Conservation (phyloP, 2,329 filamentous ascomycete species). For the Apiospora marii region DNA sequence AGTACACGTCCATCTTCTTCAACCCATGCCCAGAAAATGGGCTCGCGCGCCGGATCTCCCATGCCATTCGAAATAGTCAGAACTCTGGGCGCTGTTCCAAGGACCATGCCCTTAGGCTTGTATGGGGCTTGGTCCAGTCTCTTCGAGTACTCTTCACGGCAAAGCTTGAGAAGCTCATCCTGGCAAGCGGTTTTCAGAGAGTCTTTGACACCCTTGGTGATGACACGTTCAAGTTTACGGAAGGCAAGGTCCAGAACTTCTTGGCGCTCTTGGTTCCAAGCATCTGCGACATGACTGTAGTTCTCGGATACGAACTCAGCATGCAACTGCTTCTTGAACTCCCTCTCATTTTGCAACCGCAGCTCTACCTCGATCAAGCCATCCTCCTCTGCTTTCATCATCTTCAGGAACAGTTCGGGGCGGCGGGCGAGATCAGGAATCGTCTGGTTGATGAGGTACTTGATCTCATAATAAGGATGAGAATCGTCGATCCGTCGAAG, state of each 20-base stretch:
- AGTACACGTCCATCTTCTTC: slow-evolving; percentile 90
- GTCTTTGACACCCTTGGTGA: slow-evolving; percentile 93
- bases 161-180: slow-evolving; percentile 86
- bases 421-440: slow-evolving; percentile 81
- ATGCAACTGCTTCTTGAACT: slow-evolving; percentile 80
- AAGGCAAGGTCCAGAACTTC: slow-evolving; percentile 86
- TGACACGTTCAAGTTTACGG: slow-evolving; percentile 80
- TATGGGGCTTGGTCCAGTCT: slow-evolving; percentile 95
- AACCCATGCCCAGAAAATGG: slow-evolving; percentile 89
- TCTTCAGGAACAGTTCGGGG: slow-evolving; percentile 92
- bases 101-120: slow-evolving; percentile 90
- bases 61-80: slow-evolving; percentile 87
- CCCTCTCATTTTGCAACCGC: slow-evolving; percentile 75
- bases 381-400: slow-evolving; percentile 97
- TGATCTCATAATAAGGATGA: slow-evolving; percentile 97
- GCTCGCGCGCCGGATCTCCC: slow-evolving; percentile 76
- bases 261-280: slow-evolving; percentile 89
- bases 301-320: slow-evolving; percentile 92
- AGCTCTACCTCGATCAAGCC: slow-evolving; percentile 88
- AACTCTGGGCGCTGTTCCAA: slow-evolving; percentile 88
- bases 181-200: slow-evolving; percentile 93
- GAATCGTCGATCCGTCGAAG: slow-evolving; percentile 92
- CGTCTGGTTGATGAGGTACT: slow-evolving; percentile 91
- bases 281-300: slow-evolving; percentile 91
- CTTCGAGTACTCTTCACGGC: slow-evolving; percentile 87